Evolutionary conservation across 768 basidiomycete species (phyloP).

Genomic region (Tylopilus sp.): DNA sequence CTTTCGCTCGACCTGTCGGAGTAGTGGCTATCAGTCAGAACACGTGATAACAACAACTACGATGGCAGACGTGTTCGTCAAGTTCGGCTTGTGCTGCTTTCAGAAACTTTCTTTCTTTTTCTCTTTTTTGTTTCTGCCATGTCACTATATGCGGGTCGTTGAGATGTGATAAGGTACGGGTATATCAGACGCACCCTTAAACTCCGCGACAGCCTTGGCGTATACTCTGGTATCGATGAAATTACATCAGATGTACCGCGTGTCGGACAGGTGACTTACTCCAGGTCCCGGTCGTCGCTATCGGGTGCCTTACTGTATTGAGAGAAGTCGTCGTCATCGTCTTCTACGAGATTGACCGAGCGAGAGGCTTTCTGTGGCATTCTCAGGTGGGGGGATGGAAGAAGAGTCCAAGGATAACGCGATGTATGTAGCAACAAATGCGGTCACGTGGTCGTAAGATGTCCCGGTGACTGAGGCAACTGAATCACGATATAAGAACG

Average conservation of each 20-base stretch:
- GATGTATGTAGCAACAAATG: no score
- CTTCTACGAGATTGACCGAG: conserved; percentile 9
- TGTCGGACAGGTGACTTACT: conserved; percentile 12
- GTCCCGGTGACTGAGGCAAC: no score
- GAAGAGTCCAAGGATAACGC: not conserved
- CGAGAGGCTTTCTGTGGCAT: conserved; percentile 17
- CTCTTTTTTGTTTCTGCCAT: conserved; percentile 31
- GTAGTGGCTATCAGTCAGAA: not conserved
- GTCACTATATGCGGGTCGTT: conserved; percentile 18
- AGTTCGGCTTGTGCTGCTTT: conserved; percentile 23
- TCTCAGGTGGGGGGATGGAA: not conserved
- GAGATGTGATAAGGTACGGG: not conserved
- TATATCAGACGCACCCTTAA: conserved; percentile 23
- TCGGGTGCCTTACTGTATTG: conserved; percentile 18
- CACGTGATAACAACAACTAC: not conserved
- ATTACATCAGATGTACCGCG: not conserved
- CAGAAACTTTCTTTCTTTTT: conserved; percentile 24
- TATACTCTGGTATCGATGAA: conserved; percentile 15
- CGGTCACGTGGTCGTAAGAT: no score
- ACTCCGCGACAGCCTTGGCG: conserved; percentile 30
- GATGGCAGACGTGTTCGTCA: conserved; percentile 20
- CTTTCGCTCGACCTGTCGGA: conserved; percentile 22
- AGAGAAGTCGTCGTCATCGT: conserved; percentile 12
- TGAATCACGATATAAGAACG: no score
- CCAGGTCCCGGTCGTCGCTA: conserved; percentile 27